Base-by-base conservation (phyloP, 1,284 basidiomycete genomes). In the Sporisorium exsertum region DNA sequence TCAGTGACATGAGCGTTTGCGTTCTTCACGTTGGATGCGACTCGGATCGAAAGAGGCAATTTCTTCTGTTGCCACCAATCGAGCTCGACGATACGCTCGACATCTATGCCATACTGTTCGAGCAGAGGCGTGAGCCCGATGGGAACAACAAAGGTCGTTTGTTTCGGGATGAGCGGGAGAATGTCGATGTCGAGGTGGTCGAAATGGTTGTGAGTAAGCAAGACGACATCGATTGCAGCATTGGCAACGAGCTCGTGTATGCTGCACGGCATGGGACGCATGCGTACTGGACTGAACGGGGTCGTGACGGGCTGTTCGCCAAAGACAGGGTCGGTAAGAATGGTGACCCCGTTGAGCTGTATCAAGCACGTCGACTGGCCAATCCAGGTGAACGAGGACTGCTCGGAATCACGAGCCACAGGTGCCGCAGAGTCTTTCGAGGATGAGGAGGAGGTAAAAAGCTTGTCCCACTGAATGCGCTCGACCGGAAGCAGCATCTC, bases 301-400 rank as follows among this genome's bases (percentile, higher is more conserved):
- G 85, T 87, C 3, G 82, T 81, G 10, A 88, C 75, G 0, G 87
- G 87, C 33, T 86, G 85, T 53, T 87, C 82, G 42, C 86, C 86
- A 27, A 88, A 86, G 12, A 88, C 87, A 1, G 88, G 88, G 68
- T 88, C 88, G 42, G 88, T 88, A 20, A 88, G 80, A 51, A 88
- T 87, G 18, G 85, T 85, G 13, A 88, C 81, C 18, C 87, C 87
- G 52, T 87, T 86, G 43, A 88, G 79, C 35, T 88, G 88, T 16
- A 88, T 85, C 50, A 87, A 86, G 22, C 86, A 81, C 13, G 80
- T 82, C 22, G 66, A 72, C 33, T 81, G 79, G 16, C 80, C 80
- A 29, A 82, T 77, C 79, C 80, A 81, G 15, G 78, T 81, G 62
- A 78, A 80, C 0, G 78, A 72, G 6, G 55, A 51, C 10, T 68